phyloP scores from a whole-genome alignment of 2,329 filamentous ascomycete genomes.

The Rosellinia necatrix region DNA sequence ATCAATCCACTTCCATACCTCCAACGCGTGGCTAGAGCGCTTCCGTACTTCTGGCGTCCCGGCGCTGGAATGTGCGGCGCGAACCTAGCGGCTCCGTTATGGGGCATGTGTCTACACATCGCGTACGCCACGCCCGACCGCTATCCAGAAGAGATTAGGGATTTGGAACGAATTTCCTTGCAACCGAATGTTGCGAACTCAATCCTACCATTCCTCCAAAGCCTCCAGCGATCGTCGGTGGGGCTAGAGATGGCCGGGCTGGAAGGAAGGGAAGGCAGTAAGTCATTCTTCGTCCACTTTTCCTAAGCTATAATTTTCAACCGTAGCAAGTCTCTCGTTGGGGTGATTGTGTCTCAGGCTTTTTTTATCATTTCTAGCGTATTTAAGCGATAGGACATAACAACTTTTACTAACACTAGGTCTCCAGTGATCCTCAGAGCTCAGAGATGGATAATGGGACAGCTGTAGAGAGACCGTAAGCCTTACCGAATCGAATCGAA shows the following conservation, averaged over 20 bases:
- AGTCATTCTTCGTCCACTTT: neutral
- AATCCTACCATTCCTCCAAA: constrained; percentile 17
- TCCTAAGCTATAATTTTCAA: neutral
- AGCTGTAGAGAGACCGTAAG: no score
- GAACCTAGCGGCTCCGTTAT: constrained; percentile 17
- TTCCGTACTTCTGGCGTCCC: constrained; percentile 28
- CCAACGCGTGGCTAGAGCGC: constrained; percentile 17
- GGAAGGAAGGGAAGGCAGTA: constrained; percentile 17
- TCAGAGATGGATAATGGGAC: constrained; percentile 24
- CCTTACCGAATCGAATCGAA: no score
- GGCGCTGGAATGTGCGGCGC: constrained; percentile 21
- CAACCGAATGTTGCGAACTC: neutral
- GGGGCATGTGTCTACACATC: constrained; percentile 21
- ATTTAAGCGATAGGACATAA: neutral
- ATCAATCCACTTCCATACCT: constrained; percentile 20
- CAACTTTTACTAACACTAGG: neutral
- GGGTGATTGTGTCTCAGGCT: neutral
- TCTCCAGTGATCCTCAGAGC: constrained; percentile 20
- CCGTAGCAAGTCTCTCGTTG: neutral
- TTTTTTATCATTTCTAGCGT: neutral
- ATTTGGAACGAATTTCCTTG: constrained; percentile 8
- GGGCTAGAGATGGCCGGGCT: constrained; percentile 9
- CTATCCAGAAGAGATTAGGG: constrained; percentile 6
- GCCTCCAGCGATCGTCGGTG: constrained; percentile 19
- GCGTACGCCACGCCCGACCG: constrained; percentile 4